Conservation (phyloP, 192 early-diverging fungal genomes). For the Martensiomyces pterosporus region DNA sequence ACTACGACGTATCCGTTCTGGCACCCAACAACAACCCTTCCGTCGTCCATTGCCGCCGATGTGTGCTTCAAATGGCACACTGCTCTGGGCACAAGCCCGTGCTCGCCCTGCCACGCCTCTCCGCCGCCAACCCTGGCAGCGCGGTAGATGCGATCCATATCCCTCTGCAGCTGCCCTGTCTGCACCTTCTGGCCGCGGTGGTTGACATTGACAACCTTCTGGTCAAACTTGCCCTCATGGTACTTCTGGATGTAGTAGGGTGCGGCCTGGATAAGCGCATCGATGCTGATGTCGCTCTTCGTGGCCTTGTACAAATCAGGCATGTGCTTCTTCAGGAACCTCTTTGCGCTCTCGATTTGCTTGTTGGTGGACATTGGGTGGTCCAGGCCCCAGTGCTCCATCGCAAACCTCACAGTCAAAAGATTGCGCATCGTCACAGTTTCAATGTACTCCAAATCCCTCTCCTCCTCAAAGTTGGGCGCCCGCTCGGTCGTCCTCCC, state of each 20-base stretch:
- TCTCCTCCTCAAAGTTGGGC: too few relatives aligned
- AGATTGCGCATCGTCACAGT: slow-evolving; percentile 3
- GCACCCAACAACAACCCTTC: slow-evolving; percentile 30
- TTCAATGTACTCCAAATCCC: too few relatives aligned
- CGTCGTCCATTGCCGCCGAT: slow-evolving; percentile 34
- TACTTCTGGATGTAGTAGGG: slow-evolving; percentile 38
- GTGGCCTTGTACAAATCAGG: slow-evolving; percentile 32
- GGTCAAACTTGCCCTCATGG: slow-evolving; percentile 25
- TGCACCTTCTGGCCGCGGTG: slow-evolving; percentile 27
- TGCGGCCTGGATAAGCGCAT: slow-evolving; percentile 10
- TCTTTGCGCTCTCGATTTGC: slow-evolving; percentile 6
- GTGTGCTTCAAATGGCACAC: slow-evolving; percentile 5
- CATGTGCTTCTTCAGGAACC: slow-evolving; percentile 18
- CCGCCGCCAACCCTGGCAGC: slow-evolving; percentile 3
- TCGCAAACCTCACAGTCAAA: too few relatives aligned
- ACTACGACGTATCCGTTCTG: slow-evolving; percentile 42
- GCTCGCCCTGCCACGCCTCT: background rate
- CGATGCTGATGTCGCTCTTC: background rate
- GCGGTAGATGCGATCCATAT: slow-evolving; percentile 19
- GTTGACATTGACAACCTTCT: slow-evolving; percentile 17
- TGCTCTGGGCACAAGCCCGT: slow-evolving; percentile 6
- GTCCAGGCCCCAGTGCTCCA: background rate
- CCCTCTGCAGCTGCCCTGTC: slow-evolving; percentile 14
- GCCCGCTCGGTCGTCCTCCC: too few relatives aligned
- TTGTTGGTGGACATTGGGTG: too few relatives aligned